Base-by-base conservation (phyloP, 768 basidiomycete species). In the Phanerochaete sordida region DNA sequence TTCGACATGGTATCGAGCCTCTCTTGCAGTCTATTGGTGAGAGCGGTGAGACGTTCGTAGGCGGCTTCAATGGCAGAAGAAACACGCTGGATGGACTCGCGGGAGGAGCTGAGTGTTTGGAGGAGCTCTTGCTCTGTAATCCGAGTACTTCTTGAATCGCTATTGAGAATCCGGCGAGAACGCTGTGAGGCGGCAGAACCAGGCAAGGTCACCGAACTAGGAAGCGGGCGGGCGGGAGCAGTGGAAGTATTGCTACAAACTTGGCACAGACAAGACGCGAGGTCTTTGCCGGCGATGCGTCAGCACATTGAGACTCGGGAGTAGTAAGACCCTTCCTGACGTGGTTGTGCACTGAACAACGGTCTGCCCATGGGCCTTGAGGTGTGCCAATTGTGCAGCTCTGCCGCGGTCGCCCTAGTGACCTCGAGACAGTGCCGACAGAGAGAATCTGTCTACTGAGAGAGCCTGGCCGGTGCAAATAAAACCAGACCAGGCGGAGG, bases 351-450 rank as follows among this genome's bases (percentile, higher is more conserved):
- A 19, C 64, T 53, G 49, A 52, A 62, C 21, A 65, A 49, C 19
- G 64, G 64, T 56, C 64, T 62, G 55, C 64, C 64, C 64, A 65
- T 65, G 50, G 30, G 64, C 51, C 23, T 19, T 35, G 12, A 35
- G 30, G 28, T 16, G 37, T 45, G 12, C 37, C 60, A 51, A 61
- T 57, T 51, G 43, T 62, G 27, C 24, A 27, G 35, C 51, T 24
- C 50, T 44, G 23, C 56, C 33, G 60, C 51, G 56, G 55, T 46
- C 49, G 21, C 37, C 46, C 6, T 26, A 28, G 56, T 15, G 45
- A 46, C 45, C 28, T 57, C 28, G n/a, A 8, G 47, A 31, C 51
- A 53, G 51, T 30, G 30, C 21, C 6, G 51, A 19, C 39, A 43
- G 19, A 19, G 19, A 43, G 11, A 7, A 5, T 50, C 4, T 13